Percentiles rank a stretch among this genome's conserved stretches.
Evolutionary conservation across 2,329 filamentous ascomycete genomes (phyloP).

Genomic region (Sphaerulina musiva): DNA sequence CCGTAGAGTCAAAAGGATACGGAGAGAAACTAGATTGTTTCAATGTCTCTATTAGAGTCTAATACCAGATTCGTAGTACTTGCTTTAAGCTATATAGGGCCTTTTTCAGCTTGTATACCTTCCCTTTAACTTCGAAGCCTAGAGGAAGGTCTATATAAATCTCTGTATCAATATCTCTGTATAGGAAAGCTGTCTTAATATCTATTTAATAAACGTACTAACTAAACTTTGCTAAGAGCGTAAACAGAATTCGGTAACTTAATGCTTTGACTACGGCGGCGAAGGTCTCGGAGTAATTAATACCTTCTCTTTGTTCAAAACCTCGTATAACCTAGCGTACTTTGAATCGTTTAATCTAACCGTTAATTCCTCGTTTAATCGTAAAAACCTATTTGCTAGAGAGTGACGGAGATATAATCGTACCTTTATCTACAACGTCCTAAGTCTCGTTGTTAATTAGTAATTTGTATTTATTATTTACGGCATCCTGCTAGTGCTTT

Average conservation of each 20-base stretch:
- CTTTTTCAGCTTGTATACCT: neutral
- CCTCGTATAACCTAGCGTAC: neutral
- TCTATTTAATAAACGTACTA: slow-evolving; percentile 4
- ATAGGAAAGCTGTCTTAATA: slow-evolving; percentile 1
- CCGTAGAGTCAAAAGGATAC: neutral
- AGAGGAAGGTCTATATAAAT: neutral
- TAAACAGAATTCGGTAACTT: neutral
- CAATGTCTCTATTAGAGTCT: neutral
- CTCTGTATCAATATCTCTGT: neutral
- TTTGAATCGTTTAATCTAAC: neutral
- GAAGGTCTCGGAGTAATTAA: slow-evolving; percentile 1
- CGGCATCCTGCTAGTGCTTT: neutral
- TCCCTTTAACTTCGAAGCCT: neutral
- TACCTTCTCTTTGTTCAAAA: neutral
- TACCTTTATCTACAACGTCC: neutral
- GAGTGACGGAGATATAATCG: neutral
- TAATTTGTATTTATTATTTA: neutral
- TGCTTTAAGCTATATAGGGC: neutral
- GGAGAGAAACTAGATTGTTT: neutral
- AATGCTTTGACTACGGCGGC: neutral
- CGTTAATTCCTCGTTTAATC: neutral
- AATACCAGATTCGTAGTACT: neutral
- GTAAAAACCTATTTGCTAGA: neutral
- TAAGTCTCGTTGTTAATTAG: neutral
- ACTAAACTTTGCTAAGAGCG: neutral